phyloP scores from a whole-genome alignment of 148 eudicot genomes.

The Dianthus caryophyllus region DNA sequence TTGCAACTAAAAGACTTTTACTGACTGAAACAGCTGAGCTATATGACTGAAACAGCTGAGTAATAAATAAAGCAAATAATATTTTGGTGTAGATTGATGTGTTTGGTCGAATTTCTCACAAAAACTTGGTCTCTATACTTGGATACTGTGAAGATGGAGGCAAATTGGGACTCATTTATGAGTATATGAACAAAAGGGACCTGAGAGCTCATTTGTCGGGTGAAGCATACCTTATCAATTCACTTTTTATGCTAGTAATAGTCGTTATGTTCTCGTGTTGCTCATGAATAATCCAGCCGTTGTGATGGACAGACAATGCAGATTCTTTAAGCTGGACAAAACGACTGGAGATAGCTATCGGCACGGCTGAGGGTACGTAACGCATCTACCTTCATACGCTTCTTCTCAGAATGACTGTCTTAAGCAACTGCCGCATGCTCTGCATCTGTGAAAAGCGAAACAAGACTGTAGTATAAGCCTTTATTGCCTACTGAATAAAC shows the following conservation, averaged over 20 bases:
- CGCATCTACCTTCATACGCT: background rate
- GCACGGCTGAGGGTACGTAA: conserved; percentile 40
- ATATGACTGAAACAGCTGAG: too few species aligned
- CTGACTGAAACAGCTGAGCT: background rate
- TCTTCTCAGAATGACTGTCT: background rate
- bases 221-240: background rate
- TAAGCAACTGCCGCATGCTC: background rate
- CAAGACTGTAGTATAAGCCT: background rate
- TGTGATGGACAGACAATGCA: conserved; percentile 12
- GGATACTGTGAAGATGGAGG: conserved; percentile 47
- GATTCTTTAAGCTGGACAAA: conserved; percentile 37
- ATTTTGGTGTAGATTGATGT: conserved; percentile 29
- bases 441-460: background rate
- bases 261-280: background rate
- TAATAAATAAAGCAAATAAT: background rate
- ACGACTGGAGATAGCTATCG: conserved; percentile 41
- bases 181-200: conserved; percentile 43
- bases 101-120: conserved; percentile 33
- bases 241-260: background rate
- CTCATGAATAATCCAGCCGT: background rate
- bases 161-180: conserved; percentile 39
- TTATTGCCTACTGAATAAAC: background rate
- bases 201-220: conserved; percentile 35
- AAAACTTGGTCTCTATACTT: conserved; percentile 38
- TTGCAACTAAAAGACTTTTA: too few species aligned